phyloP scores from a whole-genome alignment of 2,329 filamentous ascomycete genomes.

The Plectosphaerella sp. region DNA sequence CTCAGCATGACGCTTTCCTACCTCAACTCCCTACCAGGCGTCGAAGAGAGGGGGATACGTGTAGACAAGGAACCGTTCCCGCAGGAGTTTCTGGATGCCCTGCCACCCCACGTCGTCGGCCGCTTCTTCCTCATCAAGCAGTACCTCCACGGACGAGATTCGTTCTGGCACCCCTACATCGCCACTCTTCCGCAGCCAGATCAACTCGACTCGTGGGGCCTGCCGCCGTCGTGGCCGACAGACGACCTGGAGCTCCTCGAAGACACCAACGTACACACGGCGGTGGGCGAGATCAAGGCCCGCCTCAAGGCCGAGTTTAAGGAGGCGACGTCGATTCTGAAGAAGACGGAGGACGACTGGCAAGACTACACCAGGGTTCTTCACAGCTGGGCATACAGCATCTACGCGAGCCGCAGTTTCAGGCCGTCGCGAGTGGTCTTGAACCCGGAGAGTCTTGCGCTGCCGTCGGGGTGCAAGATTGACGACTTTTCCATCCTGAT shows the following conservation, averaged over 20 bases:
- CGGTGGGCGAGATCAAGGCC: conserved; percentile 40
- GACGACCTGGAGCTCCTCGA: conserved; percentile 54
- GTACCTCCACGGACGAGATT: conserved; percentile 51
- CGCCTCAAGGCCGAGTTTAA: conserved; percentile 43
- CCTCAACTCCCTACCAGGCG: conserved; percentile 43
- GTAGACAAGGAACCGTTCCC: conserved; percentile 34
- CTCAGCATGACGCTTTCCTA: conserved; percentile 53
- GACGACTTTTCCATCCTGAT: conserved; percentile 66
- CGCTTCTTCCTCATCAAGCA: conserved; percentile 68
- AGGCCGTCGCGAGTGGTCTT: conserved; percentile 54
- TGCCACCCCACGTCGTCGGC: conserved; percentile 55
- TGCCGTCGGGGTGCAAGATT: conserved; percentile 32
- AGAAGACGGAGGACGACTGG: conserved; percentile 18
- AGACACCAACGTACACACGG: conserved; percentile 48
- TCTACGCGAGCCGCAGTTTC: conserved; percentile 64
- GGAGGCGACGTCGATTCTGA: conserved; percentile 27
- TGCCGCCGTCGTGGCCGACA: conserved; percentile 60
- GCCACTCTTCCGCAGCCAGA: conserved; percentile 58
- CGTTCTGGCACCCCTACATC: conserved; percentile 68
- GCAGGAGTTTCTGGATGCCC: conserved; percentile 38
- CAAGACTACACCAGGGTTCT: conserved; percentile 40
- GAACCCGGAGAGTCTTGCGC: conserved; percentile 19
- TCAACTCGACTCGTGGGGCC: conserved; percentile 41
- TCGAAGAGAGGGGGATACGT: conserved; percentile 12
- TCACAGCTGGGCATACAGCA: conserved; percentile 61